Conservation (phyloP, 345 rosid species). For the Corchorus olitorius region DNA sequence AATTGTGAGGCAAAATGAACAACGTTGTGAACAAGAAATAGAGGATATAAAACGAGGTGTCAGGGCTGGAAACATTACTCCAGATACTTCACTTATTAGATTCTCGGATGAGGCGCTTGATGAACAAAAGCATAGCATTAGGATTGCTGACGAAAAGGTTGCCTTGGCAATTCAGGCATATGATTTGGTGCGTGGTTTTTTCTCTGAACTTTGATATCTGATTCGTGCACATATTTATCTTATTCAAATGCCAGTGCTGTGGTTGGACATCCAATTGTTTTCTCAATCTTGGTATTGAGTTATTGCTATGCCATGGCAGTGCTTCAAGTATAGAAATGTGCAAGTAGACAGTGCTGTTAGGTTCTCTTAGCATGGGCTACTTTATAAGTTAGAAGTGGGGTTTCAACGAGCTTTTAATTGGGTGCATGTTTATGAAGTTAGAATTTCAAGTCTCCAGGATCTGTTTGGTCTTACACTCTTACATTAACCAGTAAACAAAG, state of each 20-base stretch:
- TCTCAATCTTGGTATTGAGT: slow-evolving; percentile 2
- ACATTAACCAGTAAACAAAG: neutral
- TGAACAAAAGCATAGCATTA: slow-evolving; percentile 89
- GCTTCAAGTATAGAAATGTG: neutral
- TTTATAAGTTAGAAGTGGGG: neutral
- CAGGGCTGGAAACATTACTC: slow-evolving; percentile 56
- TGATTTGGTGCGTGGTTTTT: slow-evolving; percentile 66
- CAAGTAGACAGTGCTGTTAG: neutral
- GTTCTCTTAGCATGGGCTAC: neutral
- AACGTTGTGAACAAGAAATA: slow-evolving; percentile 82
- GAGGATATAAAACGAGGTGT: slow-evolving; percentile 71
- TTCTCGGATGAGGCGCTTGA: slow-evolving; percentile 92
- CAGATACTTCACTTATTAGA: slow-evolving; percentile 51
- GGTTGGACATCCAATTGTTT: neutral
- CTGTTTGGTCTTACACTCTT: neutral
- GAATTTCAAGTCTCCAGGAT: neutral
- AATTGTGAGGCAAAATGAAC: slow-evolving; percentile 81
- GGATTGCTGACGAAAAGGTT: slow-evolving; percentile 97
- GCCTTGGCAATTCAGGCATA: slow-evolving; percentile 88
- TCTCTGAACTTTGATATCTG: neutral
- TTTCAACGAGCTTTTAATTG: neutral
- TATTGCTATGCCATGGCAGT: slow-evolving; percentile 1
- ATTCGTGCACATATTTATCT: neutral
- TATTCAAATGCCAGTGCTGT: neutral
- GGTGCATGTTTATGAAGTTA: neutral